Percentiles rank a stretch among this genome's conserved stretches.
phyloP scores from a whole-genome alignment of 345 rosid genomes.

The Nasturtium officinale region DNA sequence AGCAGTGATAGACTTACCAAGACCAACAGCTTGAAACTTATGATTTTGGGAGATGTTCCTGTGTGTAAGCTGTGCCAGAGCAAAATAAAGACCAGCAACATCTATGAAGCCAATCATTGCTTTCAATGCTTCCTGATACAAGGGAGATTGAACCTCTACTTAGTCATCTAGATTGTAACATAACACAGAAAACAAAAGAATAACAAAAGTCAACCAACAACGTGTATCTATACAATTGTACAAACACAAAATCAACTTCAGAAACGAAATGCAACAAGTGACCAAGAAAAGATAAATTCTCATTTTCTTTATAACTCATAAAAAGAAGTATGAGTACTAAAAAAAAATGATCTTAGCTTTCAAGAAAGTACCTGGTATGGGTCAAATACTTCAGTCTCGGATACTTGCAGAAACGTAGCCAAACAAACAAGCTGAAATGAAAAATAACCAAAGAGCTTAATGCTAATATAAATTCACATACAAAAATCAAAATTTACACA shows the following conservation, averaged over 20 bases:
- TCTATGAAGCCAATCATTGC: conserved; percentile 93
- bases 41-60: conserved; percentile 96
- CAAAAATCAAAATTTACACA: neutral
- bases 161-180: conserved; percentile 9
- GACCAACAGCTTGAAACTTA: conserved; percentile 97
- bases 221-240: neutral
- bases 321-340: neutral
- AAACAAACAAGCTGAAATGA: conserved; percentile 85
- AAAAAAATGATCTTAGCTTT: conserved; percentile 2
- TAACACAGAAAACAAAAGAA: neutral
- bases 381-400: conserved; percentile 84
- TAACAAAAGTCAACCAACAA: neutral
- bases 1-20: conserved; percentile 55
- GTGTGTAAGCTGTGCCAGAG: conserved; percentile 90
- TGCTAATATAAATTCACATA: too few relatives aligned
- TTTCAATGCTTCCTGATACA: conserved; percentile 80
- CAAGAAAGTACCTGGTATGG: conserved; percentile 75
- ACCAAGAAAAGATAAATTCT: too few relatives aligned
- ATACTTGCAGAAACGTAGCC: conserved; percentile 91
- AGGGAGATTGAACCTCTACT: conserved; percentile 1
- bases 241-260: too few relatives aligned
- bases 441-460: conserved; percentile 11
- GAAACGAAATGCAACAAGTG: too few relatives aligned
- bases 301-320: too few relatives aligned
- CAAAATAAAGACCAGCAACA: conserved; percentile 94